phyloP scores from a whole-genome alignment of 1,284 basidiomycete genomes.

The Ceratobasidium sp. region DNA sequence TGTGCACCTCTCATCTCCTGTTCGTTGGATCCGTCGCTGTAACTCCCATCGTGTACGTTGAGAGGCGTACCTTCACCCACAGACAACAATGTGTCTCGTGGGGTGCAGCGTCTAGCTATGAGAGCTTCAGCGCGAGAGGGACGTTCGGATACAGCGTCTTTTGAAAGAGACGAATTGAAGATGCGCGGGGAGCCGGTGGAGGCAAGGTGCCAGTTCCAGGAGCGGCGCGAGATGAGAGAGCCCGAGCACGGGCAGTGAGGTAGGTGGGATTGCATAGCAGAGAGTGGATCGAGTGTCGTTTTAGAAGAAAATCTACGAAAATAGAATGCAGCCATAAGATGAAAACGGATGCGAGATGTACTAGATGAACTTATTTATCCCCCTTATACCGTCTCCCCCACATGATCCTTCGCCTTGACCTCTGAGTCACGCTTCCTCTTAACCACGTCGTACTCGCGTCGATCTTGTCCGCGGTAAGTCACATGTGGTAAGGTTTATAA shows the following conservation, averaged over 20 bases:
- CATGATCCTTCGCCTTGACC: too few relatives aligned
- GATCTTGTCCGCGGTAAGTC: too few relatives aligned
- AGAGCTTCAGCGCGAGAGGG: constrained; percentile 67
- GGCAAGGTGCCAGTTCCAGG: constrained; percentile 43
- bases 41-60: constrained; percentile 58
- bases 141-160: constrained; percentile 46
- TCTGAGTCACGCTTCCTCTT: too few relatives aligned
- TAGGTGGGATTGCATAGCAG: constrained; percentile 75
- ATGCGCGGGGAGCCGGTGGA: constrained; percentile 18
- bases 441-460: too few relatives aligned
- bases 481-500: too few relatives aligned
- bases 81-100: constrained; percentile 70
- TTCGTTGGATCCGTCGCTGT: constrained; percentile 76
- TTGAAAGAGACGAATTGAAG: constrained; percentile 47
- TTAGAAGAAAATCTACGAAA: constrained; percentile 54
- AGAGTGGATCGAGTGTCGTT: constrained; percentile 72
- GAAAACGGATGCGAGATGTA: not conserved
- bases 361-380: constrained; percentile 49
- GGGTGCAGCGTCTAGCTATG: constrained; percentile 69
- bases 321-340: constrained; percentile 17
- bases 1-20: constrained; percentile 77
- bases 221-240: constrained; percentile 53
- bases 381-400: constrained; percentile 49
- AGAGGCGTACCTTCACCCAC: constrained; percentile 60
- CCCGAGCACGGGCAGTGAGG: constrained; percentile 55